These are phyloP conservation scores for Colletotrichum magnum DNA, from an alignment of 2,329 filamentous ascomycete species.

Conservation along the genomic window DNA sequence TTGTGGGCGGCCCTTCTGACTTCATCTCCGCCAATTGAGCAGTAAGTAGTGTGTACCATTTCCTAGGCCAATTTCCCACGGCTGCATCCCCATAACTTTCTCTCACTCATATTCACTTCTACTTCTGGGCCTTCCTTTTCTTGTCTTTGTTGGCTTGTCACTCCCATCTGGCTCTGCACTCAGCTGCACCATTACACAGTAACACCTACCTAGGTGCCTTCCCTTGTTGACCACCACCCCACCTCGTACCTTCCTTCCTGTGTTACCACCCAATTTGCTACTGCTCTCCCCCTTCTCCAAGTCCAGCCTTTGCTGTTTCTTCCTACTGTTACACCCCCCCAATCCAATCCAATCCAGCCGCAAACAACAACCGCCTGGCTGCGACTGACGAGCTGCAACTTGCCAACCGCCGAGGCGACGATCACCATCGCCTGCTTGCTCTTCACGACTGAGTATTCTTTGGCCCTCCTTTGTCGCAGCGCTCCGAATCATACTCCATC, in stretches of 20 bases:
- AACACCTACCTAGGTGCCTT: not conserved
- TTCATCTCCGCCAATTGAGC: constrained; percentile 37
- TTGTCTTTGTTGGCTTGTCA: not conserved
- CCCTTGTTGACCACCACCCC: constrained; percentile 13
- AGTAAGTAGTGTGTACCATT: constrained; percentile 20
- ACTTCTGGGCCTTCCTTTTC: not conserved
- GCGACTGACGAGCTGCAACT: constrained; percentile 16
- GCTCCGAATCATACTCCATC: not conserved
- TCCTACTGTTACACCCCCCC: constrained; percentile 14
- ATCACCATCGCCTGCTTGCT: constrained; percentile 16
- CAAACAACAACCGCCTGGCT: constrained; percentile 27
- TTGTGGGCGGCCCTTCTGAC: constrained; percentile 27
- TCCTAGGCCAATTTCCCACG: constrained; percentile 36
- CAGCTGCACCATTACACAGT: constrained; percentile 5
- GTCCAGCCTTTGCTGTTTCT: constrained; percentile 22
- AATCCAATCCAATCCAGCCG: constrained; percentile 5
- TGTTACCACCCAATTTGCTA: constrained; percentile 17
- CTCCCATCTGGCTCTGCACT: not conserved
- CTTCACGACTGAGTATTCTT: constrained; percentile 9
- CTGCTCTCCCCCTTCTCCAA: constrained; percentile 9
- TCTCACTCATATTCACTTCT: not conserved
- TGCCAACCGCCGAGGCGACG: not conserved
- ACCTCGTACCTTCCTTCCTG: constrained; percentile 12
- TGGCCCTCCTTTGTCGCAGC: not conserved
- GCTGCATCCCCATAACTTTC: constrained; percentile 13